Percentiles rank a stretch among this genome's conserved stretches.
Evolutionary conservation across 2,329 filamentous ascomycete species (phyloP).

Genomic region (Stagonosporopsis vannaccii): DNA sequence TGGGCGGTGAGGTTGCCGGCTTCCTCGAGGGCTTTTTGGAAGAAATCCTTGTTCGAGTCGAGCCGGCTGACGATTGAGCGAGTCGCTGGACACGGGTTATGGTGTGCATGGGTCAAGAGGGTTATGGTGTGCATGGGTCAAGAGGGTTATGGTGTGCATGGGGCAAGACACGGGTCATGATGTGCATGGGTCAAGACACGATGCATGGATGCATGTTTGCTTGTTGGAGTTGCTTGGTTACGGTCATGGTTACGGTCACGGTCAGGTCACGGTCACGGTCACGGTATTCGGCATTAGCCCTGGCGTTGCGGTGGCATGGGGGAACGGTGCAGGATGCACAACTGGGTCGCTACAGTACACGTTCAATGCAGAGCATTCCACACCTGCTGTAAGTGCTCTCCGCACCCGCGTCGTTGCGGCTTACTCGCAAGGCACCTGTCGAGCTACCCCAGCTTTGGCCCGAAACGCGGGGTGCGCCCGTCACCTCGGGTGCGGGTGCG

Average conservation of each 20-base stretch:
- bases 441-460: neutral
- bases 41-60: slow-evolving; percentile 89
- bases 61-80: slow-evolving; percentile 75
- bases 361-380: neutral
- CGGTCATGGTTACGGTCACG: neutral
- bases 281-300: slow-evolving; percentile 4
- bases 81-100: neutral
- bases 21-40: slow-evolving; percentile 93
- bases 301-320: slow-evolving; percentile 1
- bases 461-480: slow-evolving; percentile 5
- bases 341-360: too few relatives aligned
- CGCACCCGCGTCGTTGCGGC: neutral
- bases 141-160: slow-evolving; percentile 1
- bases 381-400: too few relatives aligned
- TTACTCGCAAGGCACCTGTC: slow-evolving; percentile 17
- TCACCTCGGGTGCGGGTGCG: slow-evolving; percentile 15
- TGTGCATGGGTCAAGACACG: neutral
- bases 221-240: neutral
- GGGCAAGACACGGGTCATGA: too few relatives aligned
- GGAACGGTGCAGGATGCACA: neutral
- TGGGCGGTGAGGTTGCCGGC: slow-evolving; percentile 88
- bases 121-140: slow-evolving; percentile 1
- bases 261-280: neutral
- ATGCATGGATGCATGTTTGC: slow-evolving; percentile 4
- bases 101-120: too few relatives aligned